Conservation (phyloP, 2,329 filamentous ascomycete genomes). For the Huntiella decipiens region DNA sequence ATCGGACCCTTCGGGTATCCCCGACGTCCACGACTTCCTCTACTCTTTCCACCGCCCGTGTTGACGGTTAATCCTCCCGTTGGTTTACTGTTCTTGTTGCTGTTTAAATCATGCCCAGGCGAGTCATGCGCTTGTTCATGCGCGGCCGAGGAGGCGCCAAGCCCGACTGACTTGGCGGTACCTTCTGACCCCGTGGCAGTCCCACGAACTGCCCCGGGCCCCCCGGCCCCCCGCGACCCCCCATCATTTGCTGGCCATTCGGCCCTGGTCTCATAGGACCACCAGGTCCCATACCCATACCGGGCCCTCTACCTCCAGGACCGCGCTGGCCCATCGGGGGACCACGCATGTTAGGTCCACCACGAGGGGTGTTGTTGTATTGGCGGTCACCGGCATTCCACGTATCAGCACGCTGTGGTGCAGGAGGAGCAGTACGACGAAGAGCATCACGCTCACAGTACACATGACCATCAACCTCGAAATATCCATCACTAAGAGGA, state of each 20-base stretch:
- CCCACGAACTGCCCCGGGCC: slow-evolving; percentile 11
- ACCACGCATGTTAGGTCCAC: slow-evolving; percentile 6
- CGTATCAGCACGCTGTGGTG: slow-evolving; percentile 4
- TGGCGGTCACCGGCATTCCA: slow-evolving; percentile 8
- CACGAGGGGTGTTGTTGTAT: slow-evolving; percentile 10
- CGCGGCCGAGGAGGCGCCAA: slow-evolving; percentile 19
- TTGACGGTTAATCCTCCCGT: no score
- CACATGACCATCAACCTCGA: slow-evolving; percentile 60
- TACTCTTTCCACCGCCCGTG: background rate
- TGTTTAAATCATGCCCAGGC: slow-evolving; percentile 36
- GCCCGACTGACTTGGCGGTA: slow-evolving; percentile 19
- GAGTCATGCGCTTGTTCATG: slow-evolving; percentile 45
- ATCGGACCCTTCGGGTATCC: slow-evolving; percentile 2
- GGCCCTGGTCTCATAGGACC: slow-evolving; percentile 3
- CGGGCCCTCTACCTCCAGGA: slow-evolving; percentile 11
- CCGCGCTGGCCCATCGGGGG: slow-evolving; percentile 14
- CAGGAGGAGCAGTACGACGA: slow-evolving; percentile 21
- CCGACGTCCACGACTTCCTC: background rate
- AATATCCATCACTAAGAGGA: slow-evolving; percentile 68
- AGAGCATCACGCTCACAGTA: slow-evolving; percentile 82
- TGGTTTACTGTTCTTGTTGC: background rate
- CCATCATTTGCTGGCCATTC: slow-evolving; percentile 12
- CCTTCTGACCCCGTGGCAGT: slow-evolving; percentile 12
- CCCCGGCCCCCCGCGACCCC: slow-evolving; percentile 12
- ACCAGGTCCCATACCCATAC: slow-evolving; percentile 2